These are phyloP conservation scores for Globisporangium barbulae DNA, from an alignment of 352 stramenopile species.

Conservation along the genomic window DNA sequence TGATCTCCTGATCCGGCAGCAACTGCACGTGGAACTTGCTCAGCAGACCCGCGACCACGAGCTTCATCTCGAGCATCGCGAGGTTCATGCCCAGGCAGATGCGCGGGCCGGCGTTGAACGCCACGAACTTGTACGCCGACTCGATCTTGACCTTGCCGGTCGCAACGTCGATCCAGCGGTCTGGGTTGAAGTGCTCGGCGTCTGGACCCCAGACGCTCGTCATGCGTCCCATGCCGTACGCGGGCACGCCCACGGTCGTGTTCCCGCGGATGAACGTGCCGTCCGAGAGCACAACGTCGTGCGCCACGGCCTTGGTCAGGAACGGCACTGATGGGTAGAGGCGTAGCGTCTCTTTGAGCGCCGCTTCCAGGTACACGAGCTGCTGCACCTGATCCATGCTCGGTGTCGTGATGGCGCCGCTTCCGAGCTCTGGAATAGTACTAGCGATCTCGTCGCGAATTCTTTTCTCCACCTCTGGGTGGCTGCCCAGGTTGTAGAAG, in stretches of 20 bases:
- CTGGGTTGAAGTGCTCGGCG: conserved; percentile 51
- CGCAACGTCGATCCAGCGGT: conserved; percentile 56
- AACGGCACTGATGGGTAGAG: conserved; percentile 50
- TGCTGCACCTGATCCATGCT: conserved; percentile 23
- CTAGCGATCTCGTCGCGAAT: conserved; percentile 39
- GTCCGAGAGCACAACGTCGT: conserved; percentile 57
- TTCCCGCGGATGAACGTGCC: conserved; percentile 49
- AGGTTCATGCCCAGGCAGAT: conserved; percentile 71
- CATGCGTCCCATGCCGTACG: conserved; percentile 58
- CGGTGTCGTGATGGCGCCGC: not conserved
- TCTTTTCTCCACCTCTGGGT: conserved; percentile 46
- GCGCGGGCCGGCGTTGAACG: conserved; percentile 71
- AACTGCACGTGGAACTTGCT: conserved; percentile 54
- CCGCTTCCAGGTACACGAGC: conserved; percentile 10
- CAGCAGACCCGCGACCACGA: conserved; percentile 55
- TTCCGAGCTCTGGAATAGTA: conserved; percentile 25
- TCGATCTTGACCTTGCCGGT: conserved; percentile 29
- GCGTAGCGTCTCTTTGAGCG: conserved; percentile 53
- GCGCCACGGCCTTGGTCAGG: conserved; percentile 25
- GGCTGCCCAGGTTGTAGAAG: conserved; percentile 27
- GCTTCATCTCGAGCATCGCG: conserved; percentile 83
- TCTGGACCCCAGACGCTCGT: conserved; percentile 60
- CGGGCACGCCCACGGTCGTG: conserved; percentile 30
- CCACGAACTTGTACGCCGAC: conserved; percentile 59
- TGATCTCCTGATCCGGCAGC: conserved; percentile 27